Evolutionary conservation across 768 basidiomycete species (phyloP).

Genomic region (Cystobasidium onofrii): DNA sequence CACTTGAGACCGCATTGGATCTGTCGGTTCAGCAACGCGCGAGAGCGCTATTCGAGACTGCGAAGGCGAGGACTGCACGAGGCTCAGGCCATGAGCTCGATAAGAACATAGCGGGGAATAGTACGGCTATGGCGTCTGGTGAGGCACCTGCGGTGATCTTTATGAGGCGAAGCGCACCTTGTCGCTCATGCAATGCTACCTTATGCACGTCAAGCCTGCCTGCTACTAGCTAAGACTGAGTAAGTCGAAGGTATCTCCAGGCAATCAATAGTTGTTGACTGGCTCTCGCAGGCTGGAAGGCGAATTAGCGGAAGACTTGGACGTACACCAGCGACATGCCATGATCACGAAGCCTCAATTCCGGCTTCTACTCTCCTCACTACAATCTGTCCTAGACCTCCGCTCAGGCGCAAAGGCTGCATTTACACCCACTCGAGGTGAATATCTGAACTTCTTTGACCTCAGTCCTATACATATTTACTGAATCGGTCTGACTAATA

Average conservation of each 20-base stretch:
- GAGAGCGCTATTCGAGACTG: background rate
- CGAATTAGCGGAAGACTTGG: background rate
- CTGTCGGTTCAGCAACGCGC: background rate
- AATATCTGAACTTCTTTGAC: too few species aligned
- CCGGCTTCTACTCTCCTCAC: background rate
- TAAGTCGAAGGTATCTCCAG: background rate
- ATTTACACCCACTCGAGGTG: background rate
- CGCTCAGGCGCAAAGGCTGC: conserved; percentile 1
- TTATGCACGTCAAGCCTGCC: too few species aligned
- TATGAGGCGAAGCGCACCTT: background rate
- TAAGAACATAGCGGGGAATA: background rate
- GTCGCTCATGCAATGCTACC: too few species aligned
- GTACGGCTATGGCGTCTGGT: conserved; percentile 12
- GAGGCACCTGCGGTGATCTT: background rate
- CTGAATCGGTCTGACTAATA: too few species aligned
- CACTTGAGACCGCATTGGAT: background rate
- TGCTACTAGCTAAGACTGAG: conserved; percentile 16
- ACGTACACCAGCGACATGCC: background rate
- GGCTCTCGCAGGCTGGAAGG: background rate
- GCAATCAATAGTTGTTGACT: background rate
- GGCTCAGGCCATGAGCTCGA: conserved; percentile 16
- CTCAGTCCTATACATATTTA: too few species aligned
- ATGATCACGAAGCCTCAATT: background rate
- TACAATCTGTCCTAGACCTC: background rate
- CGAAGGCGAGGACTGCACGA: background rate